These are phyloP conservation scores for Adansonia gregorii DNA, from an alignment of 441 rosid species.

Conservation along the genomic window DNA sequence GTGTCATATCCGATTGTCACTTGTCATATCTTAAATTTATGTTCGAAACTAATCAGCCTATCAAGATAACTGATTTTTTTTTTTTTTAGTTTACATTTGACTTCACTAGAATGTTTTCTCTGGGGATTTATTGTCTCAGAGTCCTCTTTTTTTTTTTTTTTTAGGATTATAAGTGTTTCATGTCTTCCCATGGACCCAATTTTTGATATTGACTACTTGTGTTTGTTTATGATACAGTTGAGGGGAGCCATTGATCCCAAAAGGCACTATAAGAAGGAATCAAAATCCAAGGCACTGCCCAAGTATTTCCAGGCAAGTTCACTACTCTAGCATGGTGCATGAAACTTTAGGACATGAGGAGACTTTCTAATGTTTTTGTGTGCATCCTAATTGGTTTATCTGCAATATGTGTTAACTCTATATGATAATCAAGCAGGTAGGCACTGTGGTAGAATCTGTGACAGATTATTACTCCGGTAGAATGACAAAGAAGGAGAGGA, in stretches of 20 bases:
- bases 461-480: conserved; percentile 66
- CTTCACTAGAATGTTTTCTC: background rate
- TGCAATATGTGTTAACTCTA: background rate
- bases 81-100: background rate
- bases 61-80: conserved; percentile 15
- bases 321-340: conserved; percentile 9
- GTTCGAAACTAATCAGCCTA: background rate
- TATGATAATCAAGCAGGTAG: conserved; percentile 54
- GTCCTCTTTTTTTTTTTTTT: background rate
- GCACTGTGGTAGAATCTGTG: conserved; percentile 74
- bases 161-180: background rate
- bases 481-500: conserved; percentile 84
- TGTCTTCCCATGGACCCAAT: background rate
- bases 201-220: conserved; percentile 13
- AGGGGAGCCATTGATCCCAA: conserved; percentile 80
- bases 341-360: conserved; percentile 21
- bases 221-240: conserved; percentile 47
- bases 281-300: conserved; percentile 58
- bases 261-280: conserved; percentile 77
- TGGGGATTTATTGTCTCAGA: background rate
- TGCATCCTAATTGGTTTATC: background rate
- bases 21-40: background rate
- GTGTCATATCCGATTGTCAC: background rate
- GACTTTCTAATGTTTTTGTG: background rate
- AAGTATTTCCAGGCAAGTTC: conserved; percentile 85